phyloP scores from a whole-genome alignment of 192 early-diverging fungal genomes.

The Podila horticola region DNA sequence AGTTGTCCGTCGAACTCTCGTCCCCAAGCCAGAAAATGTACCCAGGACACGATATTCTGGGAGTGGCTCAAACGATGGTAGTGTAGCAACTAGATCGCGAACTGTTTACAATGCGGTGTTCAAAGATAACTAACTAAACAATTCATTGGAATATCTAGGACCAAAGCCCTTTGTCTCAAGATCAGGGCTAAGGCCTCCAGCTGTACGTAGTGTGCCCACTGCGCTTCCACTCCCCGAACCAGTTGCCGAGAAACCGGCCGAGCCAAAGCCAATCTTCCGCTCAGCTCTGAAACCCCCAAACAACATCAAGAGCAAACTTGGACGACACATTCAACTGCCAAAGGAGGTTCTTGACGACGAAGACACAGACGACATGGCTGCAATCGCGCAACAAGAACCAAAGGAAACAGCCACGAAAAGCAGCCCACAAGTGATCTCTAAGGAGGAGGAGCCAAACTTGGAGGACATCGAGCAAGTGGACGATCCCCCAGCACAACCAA shows the following conservation, averaged over 20 bases:
- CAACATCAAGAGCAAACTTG: constrained; percentile 25
- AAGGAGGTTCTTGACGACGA: constrained; percentile 14
- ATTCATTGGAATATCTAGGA: too few relatives aligned
- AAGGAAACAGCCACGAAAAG: not conserved
- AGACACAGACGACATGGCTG: not conserved
- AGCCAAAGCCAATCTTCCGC: constrained; percentile 19
- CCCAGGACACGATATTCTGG: not conserved
- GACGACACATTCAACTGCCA: constrained; percentile 44
- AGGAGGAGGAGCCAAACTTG: not conserved
- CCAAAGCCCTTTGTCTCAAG: not conserved
- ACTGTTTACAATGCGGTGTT: too few relatives aligned
- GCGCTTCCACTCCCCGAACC: not conserved
- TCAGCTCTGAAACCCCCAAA: constrained; percentile 36
- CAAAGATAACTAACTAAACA: too few relatives aligned
- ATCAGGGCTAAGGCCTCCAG: not conserved
- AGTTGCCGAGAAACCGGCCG: not conserved
- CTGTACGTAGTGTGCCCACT: not conserved
- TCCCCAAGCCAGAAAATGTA: not conserved
- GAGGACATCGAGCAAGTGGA: not conserved
- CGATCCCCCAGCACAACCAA: not conserved
- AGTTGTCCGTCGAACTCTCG: too few relatives aligned
- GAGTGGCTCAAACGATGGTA: constrained; percentile 26
- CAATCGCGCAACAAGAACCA: not conserved
- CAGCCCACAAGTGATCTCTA: too few relatives aligned
- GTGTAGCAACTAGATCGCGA: too few relatives aligned